Base-by-base conservation (phyloP, 2,329 filamentous ascomycete genomes). In the Chaetothyriales sp. region DNA sequence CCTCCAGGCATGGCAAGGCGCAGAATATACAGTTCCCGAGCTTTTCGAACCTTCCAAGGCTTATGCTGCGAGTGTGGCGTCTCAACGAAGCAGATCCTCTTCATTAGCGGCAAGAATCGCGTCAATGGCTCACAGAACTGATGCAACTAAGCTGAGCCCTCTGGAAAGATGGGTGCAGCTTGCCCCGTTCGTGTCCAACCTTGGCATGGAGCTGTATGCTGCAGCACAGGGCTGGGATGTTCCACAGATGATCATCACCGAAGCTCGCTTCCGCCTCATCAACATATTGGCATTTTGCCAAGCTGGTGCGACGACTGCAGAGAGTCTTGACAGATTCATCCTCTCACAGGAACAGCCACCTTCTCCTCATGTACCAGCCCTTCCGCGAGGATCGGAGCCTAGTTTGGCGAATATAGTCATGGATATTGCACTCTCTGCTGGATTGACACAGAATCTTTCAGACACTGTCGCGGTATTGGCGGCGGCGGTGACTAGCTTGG, bases 1-100 rank as follows among this genome's bases (percentile, higher is more conserved):
- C 43, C 77, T 96, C 60, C 79, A 94, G 55, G 84, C 81, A 26
- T 95, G 88, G 85, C 78, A 83, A 36, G 84, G 82, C 3, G 73
- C 90, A 60, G 84, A 92, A 62, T 96, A 96, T 43, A 50, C 49
- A 18, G 43, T 58, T 15, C 57, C 57, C 22, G 44, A 49, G 19
- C 44, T 50, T 43, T 51, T 42, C 44, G 49, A 50, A 28, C 49
- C 32, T 39, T 46, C 20, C 46, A 32, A 47, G 18, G 45, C 45
- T 36, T 47, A 47, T 18, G 47, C 49, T 20, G 49, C 49, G 22
- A 49, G 25, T n/a, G 36, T 28, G n/a, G 20, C 32, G 18, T 22
- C 47, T 49, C 43, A 20, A 22, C 44, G 25, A 12, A 45, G 15
- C 22, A 51, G 39, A 51, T 47, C 43, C 18, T 44, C 28, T 26